A percentile compares a stretch with the other conserved stretches of the same genome.
Conservation (phyloP, 2,329 filamentous ascomycete genomes). For the Thermothelomyces thermophilus region DNA sequence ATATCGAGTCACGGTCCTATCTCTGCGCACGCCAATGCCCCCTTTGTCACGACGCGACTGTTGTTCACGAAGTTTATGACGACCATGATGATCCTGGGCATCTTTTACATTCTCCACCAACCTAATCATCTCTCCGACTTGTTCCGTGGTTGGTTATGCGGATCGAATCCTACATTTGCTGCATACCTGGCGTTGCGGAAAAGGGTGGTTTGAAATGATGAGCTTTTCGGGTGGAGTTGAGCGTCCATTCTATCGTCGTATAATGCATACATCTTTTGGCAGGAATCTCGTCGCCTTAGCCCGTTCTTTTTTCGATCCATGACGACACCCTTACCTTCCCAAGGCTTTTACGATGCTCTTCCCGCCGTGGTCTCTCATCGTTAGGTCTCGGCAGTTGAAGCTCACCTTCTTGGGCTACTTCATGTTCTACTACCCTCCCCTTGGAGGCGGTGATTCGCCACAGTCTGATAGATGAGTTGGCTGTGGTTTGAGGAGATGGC, state of each 20-base stretch:
- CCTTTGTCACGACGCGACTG: not conserved
- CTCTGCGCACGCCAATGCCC: not conserved
- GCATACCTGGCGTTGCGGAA: slow-evolving; percentile 13
- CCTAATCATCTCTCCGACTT: not conserved
- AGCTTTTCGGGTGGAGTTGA: not conserved
- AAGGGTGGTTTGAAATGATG: not conserved
- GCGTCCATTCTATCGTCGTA: slow-evolving; percentile 8
- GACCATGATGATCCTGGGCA: slow-evolving; percentile 3
- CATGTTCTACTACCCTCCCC: not conserved
- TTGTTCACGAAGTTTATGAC: slow-evolving; percentile 16
- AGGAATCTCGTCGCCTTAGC: not conserved
- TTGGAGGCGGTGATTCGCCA: slow-evolving; percentile 13
- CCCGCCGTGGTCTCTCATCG: not conserved
- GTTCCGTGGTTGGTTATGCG: not conserved
- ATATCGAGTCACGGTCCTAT: not conserved
- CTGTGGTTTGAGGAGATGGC: not conserved
- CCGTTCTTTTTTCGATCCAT: not conserved
- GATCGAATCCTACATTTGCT: not conserved
- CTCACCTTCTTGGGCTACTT: no score
- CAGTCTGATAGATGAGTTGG: not conserved
- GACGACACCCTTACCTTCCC: no score
- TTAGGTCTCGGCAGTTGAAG: no score
- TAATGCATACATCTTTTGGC: slow-evolving; percentile 13
- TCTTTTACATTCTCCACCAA: not conserved
- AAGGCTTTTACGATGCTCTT: no score